Conservation (phyloP, 129 eudicot genomes). For the Solidago caesia region DNA sequence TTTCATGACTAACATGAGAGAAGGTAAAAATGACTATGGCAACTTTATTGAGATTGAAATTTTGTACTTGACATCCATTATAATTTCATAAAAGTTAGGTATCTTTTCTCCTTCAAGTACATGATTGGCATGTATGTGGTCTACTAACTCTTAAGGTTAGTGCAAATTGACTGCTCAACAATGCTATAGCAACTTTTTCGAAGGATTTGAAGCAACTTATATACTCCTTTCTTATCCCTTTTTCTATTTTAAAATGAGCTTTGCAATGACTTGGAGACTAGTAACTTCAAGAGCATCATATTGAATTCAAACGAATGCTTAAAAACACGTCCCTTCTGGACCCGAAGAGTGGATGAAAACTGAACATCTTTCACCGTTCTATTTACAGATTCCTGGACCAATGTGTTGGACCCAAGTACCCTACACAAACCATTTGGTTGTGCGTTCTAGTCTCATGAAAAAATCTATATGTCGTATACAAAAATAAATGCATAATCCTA, state of each 20-base stretch:
- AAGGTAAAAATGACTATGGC: background rate
- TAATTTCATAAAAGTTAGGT: background rate
- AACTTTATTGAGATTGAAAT: background rate
- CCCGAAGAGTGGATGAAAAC: background rate
- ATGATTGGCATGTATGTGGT: too few species aligned
- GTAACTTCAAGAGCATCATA: too few species aligned
- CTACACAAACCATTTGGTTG: background rate
- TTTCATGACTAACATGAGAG: too few species aligned
- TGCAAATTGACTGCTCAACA: too few species aligned
- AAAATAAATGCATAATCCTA: background rate
- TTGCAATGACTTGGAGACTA: too few species aligned
- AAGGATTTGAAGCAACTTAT: too few species aligned
- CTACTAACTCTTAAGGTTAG: too few species aligned
- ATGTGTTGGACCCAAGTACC: background rate
- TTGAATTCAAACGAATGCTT: background rate
- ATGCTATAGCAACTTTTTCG: too few species aligned
- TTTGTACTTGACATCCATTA: background rate
- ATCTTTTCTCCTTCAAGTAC: background rate
- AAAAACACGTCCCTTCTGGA: background rate
- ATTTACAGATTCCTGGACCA: background rate
- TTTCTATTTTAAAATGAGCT: too few species aligned
- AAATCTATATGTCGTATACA: background rate
- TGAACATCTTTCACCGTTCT: background rate
- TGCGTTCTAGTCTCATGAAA: background rate
- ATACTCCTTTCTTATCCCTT: too few species aligned